phyloP scores from a whole-genome alignment of 2,329 filamentous ascomycete genomes.

The Ceratocystis harringtonii region DNA sequence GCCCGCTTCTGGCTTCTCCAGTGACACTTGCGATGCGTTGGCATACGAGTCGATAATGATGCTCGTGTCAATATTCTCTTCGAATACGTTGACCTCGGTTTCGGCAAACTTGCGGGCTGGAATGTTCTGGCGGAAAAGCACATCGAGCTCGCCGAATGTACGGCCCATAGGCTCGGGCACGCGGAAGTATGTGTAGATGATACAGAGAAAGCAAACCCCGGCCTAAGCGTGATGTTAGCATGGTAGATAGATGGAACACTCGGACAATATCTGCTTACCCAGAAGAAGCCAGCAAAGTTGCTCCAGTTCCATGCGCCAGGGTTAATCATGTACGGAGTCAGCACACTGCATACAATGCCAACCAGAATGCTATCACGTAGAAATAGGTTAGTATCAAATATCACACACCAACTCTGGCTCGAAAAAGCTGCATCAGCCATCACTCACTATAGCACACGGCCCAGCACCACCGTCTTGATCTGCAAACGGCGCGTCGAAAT shows the following conservation, averaged over 20 bases:
- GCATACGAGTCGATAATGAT: conserved; percentile 15
- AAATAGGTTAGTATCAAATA: conserved; percentile 4
- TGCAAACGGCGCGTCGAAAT: conserved; percentile 68
- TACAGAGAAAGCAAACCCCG: conserved; percentile 29
- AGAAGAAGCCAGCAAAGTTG: conserved; percentile 80
- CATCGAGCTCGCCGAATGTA: conserved; percentile 31
- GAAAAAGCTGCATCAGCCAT: neutral
- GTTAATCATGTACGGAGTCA: conserved; percentile 90
- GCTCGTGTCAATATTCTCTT: conserved; percentile 17
- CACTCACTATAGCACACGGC: conserved; percentile 55
- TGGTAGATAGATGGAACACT: neutral
- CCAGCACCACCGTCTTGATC: conserved; percentile 83
- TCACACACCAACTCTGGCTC: neutral
- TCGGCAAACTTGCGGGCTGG: conserved; percentile 27
- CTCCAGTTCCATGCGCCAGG: conserved; percentile 75
- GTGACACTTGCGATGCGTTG: conserved; percentile 15
- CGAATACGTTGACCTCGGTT: conserved; percentile 17
- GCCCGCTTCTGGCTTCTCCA: conserved; percentile 9
- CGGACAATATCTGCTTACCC: conserved; percentile 32
- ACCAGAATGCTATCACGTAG: conserved; percentile 48
- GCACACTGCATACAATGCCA: conserved; percentile 62
- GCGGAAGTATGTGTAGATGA: conserved; percentile 37
- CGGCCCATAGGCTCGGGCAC: conserved; percentile 39
- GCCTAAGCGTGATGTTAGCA: conserved; percentile 22
- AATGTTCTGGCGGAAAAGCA: conserved; percentile 28